Evolutionary conservation across 805 yeast species (phyloP).

Genomic region (Yarrowia alimentaria): DNA sequence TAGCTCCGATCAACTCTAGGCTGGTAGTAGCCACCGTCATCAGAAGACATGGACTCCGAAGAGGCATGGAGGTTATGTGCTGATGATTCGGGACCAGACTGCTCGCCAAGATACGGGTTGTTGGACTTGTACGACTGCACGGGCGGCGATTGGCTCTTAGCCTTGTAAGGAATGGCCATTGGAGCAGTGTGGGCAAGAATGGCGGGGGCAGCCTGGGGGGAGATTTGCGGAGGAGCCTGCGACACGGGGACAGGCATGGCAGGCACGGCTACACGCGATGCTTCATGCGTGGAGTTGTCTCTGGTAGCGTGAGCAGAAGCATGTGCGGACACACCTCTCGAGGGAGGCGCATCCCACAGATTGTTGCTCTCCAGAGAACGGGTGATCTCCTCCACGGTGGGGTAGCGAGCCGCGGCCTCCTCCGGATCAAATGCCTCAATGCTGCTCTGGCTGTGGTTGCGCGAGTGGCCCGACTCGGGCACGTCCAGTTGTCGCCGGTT

Average conservation of each 20-base stretch:
- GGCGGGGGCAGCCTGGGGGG: constrained; percentile 7
- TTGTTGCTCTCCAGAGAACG: constrained; percentile 30
- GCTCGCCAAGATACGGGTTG: constrained; percentile 24
- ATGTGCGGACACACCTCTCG: constrained; percentile 23
- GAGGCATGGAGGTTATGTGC: too few relatives aligned
- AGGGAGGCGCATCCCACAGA: constrained; percentile 20
- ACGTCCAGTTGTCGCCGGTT: constrained; percentile 7
- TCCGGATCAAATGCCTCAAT: constrained; percentile 29
- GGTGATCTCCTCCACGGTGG: constrained; percentile 40
- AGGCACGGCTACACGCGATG: constrained; percentile 1
- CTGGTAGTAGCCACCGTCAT: constrained; percentile 20
- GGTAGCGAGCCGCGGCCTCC: constrained; percentile 36
- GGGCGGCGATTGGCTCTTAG: constrained; percentile 28
- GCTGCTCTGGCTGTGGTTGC: constrained; percentile 12
- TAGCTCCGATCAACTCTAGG: constrained; percentile 3
- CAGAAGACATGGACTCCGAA: constrained; percentile 12
- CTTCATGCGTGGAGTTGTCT: too few relatives aligned
- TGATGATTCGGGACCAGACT: too few relatives aligned
- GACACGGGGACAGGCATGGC: constrained; percentile 3
- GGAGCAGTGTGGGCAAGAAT: neutral
- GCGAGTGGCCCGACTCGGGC: constrained; percentile 6
- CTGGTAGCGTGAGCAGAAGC: constrained; percentile 14
- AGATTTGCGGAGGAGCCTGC: neutral
- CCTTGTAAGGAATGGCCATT: constrained; percentile 16
- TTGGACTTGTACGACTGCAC: constrained; percentile 28